phyloP scores from a whole-genome alignment of 1,139 yeast species.

The Lodderomyces oxycetoniae region DNA sequence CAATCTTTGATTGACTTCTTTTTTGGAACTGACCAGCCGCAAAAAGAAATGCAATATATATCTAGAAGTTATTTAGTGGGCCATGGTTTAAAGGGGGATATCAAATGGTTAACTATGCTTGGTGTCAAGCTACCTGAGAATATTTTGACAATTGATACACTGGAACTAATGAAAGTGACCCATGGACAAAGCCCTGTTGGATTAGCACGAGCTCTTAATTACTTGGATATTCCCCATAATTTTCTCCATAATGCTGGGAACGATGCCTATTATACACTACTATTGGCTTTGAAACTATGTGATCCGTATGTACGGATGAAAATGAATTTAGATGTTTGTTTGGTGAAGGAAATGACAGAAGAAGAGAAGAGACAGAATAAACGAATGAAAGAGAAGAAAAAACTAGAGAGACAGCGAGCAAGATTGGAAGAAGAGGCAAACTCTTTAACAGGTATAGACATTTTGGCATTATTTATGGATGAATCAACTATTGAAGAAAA shows the following conservation, averaged over 20 bases:
- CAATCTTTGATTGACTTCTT: constrained; percentile 41
- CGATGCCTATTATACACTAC: constrained; percentile 67
- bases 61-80: constrained; percentile 50
- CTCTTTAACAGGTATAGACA: no score
- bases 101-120: constrained; percentile 45
- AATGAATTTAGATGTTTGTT: constrained; percentile 21
- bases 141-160: constrained; percentile 48
- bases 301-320: constrained; percentile 48
- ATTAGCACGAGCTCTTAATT: constrained; percentile 47
- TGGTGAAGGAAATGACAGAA: constrained; percentile 4
- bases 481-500: constrained; percentile 1
- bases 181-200: constrained; percentile 36
- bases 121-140: constrained; percentile 45
- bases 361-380: constrained; percentile 9
- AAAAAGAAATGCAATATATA: neutral
- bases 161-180: constrained; percentile 32
- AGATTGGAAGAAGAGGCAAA: constrained; percentile 3
- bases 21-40: constrained; percentile 16
- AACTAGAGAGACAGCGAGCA: no score
- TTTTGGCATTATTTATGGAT: no score
- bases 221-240: constrained; percentile 55
- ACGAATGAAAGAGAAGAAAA: constrained; percentile 6
- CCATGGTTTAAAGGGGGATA: constrained; percentile 62
- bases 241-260: constrained; percentile 79
- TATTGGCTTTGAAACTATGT: constrained; percentile 47